Base-by-base conservation (phyloP, 495 filamentous ascomycete genomes). In the Aspergillus avenaceus region DNA sequence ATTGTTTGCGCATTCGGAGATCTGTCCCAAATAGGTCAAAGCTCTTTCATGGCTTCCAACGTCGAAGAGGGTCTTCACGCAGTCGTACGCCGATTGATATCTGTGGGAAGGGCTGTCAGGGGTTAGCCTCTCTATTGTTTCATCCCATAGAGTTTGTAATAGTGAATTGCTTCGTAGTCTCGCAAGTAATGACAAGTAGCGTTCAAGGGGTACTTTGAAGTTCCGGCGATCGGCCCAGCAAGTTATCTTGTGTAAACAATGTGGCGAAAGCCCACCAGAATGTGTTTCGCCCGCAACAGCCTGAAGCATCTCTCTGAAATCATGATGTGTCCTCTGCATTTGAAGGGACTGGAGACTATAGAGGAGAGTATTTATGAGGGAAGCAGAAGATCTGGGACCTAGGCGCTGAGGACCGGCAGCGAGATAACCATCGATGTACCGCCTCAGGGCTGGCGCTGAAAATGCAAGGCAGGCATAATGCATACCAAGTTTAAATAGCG, bases 391-490 rank as follows among this genome's bases (percentile, higher is more conserved):
- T n/a, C 26, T 24, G n/a, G 18, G n/a, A 27, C 34, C 43, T 28
- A 55, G 45, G 4, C 0, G 38, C 12, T 45, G 19, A 43, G 16
- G 21, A 13, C 41, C 49, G 47, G 49, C 18, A 5, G 3, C 4
- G 11, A 49, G 41, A 28, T 57, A 60, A 18, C 34, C 34, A 9
- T 54, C 12, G 37, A 74, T 24, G 41, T 68, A 61, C 6, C 53
- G 52, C 9, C 54, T 46, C 0, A 75, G 47, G 29, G 61, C 59
- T 5, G 62, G 38, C 9, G 53, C 41, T 13, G 59, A 68, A 16
- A 71, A 54, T 28, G 55, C 43, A 7, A 65, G 54, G 9, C 53
- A 59, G n/a, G 71, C 63, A 53, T 68, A 64, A 23, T 56, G 54
- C 27, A 73, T 61, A 0, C 59, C 62, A 13, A 64, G 32, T 31